Conservation (phyloP, 2,329 filamentous ascomycete genomes). For the Truncatella angustata region DNA sequence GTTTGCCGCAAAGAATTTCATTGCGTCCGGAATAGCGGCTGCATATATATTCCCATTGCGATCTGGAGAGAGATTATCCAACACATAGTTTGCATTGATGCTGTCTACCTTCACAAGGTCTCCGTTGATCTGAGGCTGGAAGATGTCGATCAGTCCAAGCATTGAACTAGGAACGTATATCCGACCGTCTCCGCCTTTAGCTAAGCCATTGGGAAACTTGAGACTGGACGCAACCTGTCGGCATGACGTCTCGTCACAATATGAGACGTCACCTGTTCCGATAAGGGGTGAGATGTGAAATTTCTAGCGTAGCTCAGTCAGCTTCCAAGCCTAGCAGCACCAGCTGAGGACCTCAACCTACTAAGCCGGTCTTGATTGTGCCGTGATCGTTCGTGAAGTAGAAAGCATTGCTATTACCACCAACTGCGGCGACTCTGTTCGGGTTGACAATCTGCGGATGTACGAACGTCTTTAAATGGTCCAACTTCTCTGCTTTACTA, state of each 20-base stretch:
- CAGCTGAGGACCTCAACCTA: too few relatives aligned
- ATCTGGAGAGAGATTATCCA: conserved; percentile 27
- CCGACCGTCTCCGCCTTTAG: conserved; percentile 19
- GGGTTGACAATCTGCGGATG: conserved; percentile 20
- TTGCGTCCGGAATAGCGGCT: conserved; percentile 19
- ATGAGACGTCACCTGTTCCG: conserved; percentile 24
- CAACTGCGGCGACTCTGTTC: conserved; percentile 21
- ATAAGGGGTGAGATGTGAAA: conserved; percentile 21
- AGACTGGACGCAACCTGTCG: conserved; percentile 23
- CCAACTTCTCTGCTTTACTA: conserved; percentile 13
- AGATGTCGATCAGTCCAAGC: conserved; percentile 15
- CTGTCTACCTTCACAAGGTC: conserved; percentile 16
- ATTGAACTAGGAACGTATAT: conserved; percentile 30
- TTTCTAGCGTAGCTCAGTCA: too few relatives aligned
- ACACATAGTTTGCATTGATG: conserved; percentile 18
- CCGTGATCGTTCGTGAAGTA: conserved; percentile 26
- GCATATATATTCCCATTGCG: conserved; percentile 23
- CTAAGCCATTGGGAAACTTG: conserved; percentile 31
- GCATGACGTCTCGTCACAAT: conserved; percentile 20
- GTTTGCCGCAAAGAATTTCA: conserved; percentile 13
- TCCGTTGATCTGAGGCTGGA: conserved; percentile 9
- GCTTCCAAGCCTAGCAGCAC: too few relatives aligned
- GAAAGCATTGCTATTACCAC: conserved; percentile 17
- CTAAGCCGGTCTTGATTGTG: conserved; percentile 16
- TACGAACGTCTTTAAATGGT: conserved; percentile 22